Base-by-base conservation (phyloP, 345 rosid genomes). In the Trapa incisa region DNA sequence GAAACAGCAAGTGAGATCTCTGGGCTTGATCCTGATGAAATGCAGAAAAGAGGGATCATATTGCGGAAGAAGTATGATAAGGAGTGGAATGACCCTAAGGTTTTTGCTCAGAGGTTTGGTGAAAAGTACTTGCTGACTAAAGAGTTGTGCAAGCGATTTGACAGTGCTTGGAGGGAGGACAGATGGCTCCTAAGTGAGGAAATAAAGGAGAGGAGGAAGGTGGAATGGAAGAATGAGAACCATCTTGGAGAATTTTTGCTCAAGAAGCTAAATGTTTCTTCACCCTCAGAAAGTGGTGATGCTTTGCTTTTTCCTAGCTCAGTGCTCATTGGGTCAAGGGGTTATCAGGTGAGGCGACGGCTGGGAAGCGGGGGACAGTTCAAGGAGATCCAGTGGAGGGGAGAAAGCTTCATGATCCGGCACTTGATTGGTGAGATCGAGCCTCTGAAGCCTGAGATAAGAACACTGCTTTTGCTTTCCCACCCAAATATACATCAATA, bases 341-440 rank as follows among this genome's bases (percentile, higher is more conserved):
- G 91, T 76, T 91, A 81, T 65, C 88, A 80, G 67, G 91, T 91
- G 71, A 85, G 89, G 77, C 65, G 89, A 64, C 70, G 99, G 66
- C 32, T 91, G 65, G 89, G 92, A 16, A 80, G 71, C 45, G 86
- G 87, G 67, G 78, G 77, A 41, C 83, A 91, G 80, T 82, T 77
- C 52, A 94, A 91, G 83, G 99, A 89, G 76, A 89, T 94, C 66
- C 89, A 81, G 52, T 91, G 99, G 99, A 72, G 87, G 61, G 99
- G 97, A 42, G 92, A 94, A 65, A 75, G 73, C 58, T 94, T 83
- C 17, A 85, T 79, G 6, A 4, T 87, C 79, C 83, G 95, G 69
- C 95, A 86, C 68, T 80, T 91, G 68, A 77, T 71, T 33, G 86
- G 81, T 29, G 96, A 87, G 66, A 71, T 83, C 68, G 84, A 80